Evolutionary conservation across 2,329 filamentous ascomycete genomes (phyloP).

Genomic region (Diaporthe helianthi): DNA sequence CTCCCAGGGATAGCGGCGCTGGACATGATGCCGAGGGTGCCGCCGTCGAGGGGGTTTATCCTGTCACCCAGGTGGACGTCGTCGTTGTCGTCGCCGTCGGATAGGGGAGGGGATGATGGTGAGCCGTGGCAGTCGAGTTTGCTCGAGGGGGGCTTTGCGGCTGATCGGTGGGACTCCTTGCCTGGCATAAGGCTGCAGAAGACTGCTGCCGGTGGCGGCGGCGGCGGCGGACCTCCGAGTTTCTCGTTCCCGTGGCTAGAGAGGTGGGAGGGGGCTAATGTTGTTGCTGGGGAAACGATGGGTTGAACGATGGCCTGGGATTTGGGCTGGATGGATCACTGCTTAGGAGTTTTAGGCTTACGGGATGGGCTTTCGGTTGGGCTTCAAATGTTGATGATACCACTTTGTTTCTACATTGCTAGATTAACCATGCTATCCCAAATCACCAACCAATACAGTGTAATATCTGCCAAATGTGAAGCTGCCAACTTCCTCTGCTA

Average conservation of each 20-base stretch:
- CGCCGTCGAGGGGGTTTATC: not conserved
- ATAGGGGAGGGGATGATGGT: not conserved
- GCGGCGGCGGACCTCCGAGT: not conserved
- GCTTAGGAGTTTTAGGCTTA: not conserved
- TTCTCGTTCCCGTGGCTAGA: slow-evolving; percentile 32
- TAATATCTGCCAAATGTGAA: not conserved
- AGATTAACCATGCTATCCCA: not conserved
- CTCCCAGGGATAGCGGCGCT: not conserved
- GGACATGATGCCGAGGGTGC: not conserved
- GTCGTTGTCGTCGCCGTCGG: not conserved
- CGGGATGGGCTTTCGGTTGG: not conserved
- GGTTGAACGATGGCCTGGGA: not conserved
- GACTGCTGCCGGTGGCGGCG: not conserved
- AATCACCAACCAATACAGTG: no score
- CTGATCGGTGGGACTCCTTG: slow-evolving; percentile 12
- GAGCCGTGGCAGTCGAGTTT: slow-evolving; percentile 28
- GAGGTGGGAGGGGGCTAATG: slow-evolving; percentile 21
- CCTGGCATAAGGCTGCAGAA: not conserved
- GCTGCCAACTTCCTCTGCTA: not conserved
- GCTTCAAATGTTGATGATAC: slow-evolving; percentile 13
- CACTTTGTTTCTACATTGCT: not conserved
- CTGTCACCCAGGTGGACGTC: slow-evolving; percentile 1
- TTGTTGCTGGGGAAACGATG: slow-evolving; percentile 15
- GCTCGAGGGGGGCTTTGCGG: not conserved
- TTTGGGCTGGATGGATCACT: not conserved